Percentiles rank a stretch among this genome's conserved stretches.
phyloP scores from a whole-genome alignment of 306 rosid genomes.

The Cyamopsis tetragonoloba region DNA sequence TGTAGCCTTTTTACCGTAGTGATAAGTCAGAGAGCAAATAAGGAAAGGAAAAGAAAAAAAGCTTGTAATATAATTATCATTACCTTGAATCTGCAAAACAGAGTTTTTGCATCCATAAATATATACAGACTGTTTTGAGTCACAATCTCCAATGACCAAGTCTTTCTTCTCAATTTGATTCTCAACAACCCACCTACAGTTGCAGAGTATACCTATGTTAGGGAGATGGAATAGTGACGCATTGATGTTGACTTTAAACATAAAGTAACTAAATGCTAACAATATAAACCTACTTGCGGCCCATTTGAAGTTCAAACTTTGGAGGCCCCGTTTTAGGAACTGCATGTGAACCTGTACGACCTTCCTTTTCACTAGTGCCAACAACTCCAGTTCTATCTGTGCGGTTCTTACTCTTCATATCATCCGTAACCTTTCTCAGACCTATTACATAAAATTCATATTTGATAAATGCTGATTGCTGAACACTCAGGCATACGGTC shows the following conservation, averaged over 20 bases:
- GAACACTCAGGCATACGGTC: too few relatives aligned
- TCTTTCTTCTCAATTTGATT: conserved; percentile 85
- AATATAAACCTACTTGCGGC: conserved; percentile 76
- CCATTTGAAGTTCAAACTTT: conserved; percentile 95
- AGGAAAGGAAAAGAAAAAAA: neutral
- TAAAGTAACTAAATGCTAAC: neutral
- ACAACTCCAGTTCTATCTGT: conserved; percentile 78
- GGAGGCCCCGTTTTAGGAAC: conserved; percentile 79
- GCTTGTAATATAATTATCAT: conserved; percentile 4
- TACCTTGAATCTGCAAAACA: conserved; percentile 91
- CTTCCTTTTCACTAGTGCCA: conserved; percentile 50
- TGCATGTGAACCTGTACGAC: conserved; percentile 44
- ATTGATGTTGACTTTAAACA: conserved; percentile 15
- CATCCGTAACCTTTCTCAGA: conserved; percentile 82
- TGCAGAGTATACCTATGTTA: conserved; percentile 1
- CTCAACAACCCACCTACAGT: conserved; percentile 92
- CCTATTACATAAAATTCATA: conserved; percentile 41
- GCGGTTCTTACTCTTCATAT: conserved; percentile 92
- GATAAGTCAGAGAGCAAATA: conserved; percentile 2
- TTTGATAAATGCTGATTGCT: conserved; percentile 20
- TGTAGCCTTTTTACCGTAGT: conserved; percentile 14
- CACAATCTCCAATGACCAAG: conserved; percentile 85
- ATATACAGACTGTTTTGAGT: conserved; percentile 89
- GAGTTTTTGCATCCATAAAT: conserved; percentile 97
- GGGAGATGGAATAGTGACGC: conserved; percentile 11